phyloP scores from a whole-genome alignment of 768 basidiomycete genomes.

The Pisolithus sp. region DNA sequence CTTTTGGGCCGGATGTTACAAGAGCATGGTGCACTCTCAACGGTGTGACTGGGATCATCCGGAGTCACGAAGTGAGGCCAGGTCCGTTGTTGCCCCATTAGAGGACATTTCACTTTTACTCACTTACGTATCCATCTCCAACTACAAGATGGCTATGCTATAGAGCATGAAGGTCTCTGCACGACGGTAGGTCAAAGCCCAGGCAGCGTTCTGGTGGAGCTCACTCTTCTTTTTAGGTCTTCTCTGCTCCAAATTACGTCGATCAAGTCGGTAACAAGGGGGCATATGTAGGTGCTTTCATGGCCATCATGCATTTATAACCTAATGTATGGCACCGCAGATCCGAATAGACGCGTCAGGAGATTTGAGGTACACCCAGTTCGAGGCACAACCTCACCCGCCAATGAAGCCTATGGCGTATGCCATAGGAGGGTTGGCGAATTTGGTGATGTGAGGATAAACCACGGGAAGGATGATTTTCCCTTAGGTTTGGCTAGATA shows the following conservation, averaged over 20 bases:
- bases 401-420: constrained; percentile 94
- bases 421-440: constrained; percentile 57
- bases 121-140: neutral
- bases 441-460: constrained; percentile 54
- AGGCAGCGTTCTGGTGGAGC: constrained; percentile 5
- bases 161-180: constrained; percentile 92
- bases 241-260: constrained; percentile 93
- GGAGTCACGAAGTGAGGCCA: constrained; percentile 96
- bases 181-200: constrained; percentile 60
- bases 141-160: constrained; percentile 75
- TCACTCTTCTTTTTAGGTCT: constrained; percentile 49
- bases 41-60: constrained; percentile 80
- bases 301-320: neutral
- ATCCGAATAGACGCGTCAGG: constrained; percentile 80
- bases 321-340: constrained; percentile 30
- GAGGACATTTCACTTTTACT: neutral
- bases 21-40: constrained; percentile 84
- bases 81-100: constrained; percentile 36
- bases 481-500: neutral
- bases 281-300: constrained; percentile 61
- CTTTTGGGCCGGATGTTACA: constrained; percentile 94
- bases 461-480: neutral
- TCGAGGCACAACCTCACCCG: constrained; percentile 83
- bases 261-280: constrained; percentile 91
- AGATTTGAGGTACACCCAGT: constrained; percentile 67